Conservation (phyloP, 345 rosid species). For the Hevea brasiliensis region DNA sequence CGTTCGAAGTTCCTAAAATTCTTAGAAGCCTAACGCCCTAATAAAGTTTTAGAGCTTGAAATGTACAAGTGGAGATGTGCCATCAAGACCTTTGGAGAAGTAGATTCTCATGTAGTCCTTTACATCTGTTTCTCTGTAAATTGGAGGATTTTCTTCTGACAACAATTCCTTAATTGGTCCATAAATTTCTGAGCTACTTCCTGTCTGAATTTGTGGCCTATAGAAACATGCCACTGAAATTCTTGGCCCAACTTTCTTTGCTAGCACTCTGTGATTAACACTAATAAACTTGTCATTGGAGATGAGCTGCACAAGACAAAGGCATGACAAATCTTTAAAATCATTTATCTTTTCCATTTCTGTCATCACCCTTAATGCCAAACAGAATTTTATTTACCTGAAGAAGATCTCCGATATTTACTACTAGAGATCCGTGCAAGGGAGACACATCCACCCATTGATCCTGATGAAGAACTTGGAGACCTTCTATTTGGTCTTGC, state of each 20-base stretch:
- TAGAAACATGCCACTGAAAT: not conserved
- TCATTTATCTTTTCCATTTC: no score
- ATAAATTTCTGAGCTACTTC: not conserved
- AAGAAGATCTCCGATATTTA: slow-evolving; percentile 8
- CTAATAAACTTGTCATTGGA: slow-evolving; percentile 3
- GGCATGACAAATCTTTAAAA: not conserved
- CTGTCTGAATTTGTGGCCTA: not conserved
- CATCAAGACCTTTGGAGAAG: not conserved
- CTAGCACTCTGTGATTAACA: not conserved
- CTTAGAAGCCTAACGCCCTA: no score
- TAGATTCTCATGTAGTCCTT: not conserved
- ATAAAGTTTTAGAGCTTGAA: not conserved
- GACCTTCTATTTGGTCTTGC: slow-evolving; percentile 11
- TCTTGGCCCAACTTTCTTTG: slow-evolving; percentile 9
- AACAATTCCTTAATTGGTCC: slow-evolving; percentile 9
- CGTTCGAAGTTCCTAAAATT: no score
- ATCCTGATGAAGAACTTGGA: slow-evolving; percentile 8
- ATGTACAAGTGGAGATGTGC: not conserved
- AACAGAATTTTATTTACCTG: slow-evolving; percentile 1
- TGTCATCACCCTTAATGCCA: not conserved
- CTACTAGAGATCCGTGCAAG: slow-evolving; percentile 7
- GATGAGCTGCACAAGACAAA: slow-evolving; percentile 4
- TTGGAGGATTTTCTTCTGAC: not conserved
- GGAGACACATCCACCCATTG: slow-evolving; percentile 3
- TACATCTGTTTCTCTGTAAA: not conserved